phyloP scores from a whole-genome alignment of 495 filamentous ascomycete species.

The Elaphomyces granulatus region DNA sequence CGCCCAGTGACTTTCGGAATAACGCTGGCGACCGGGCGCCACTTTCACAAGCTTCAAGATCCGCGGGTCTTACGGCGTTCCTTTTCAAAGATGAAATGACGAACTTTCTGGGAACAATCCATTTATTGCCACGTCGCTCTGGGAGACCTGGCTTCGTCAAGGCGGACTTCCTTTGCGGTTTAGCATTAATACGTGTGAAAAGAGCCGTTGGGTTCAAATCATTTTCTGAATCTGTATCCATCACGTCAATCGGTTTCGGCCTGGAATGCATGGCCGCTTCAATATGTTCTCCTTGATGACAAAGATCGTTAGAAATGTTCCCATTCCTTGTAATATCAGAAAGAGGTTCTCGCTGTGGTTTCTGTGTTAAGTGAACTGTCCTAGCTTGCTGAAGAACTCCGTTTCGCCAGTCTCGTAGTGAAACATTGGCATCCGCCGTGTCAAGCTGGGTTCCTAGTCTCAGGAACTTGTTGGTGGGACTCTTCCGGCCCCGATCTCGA shows the following conservation, averaged over 20 bases:
- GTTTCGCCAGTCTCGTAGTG: slow-evolving; percentile 60
- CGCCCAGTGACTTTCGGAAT: slow-evolving; percentile 18
- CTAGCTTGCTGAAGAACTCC: slow-evolving; percentile 45
- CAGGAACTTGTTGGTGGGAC: slow-evolving; percentile 62
- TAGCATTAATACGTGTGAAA: background rate
- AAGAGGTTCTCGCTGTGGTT: slow-evolving; percentile 13
- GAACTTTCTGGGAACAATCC: slow-evolving; percentile 24
- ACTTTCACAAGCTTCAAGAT: slow-evolving; percentile 21
- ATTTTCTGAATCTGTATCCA: background rate
- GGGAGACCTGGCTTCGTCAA: slow-evolving; percentile 5
- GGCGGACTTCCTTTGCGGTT: background rate
- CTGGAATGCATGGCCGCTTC: background rate
- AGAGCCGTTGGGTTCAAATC: background rate
- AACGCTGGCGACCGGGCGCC: slow-evolving; percentile 7
- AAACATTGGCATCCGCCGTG: slow-evolving; percentile 55
- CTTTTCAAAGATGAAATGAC: slow-evolving; percentile 23
- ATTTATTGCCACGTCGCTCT: slow-evolving; percentile 19
- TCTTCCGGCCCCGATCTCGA: slow-evolving; percentile 51
- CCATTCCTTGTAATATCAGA: slow-evolving; percentile 9
- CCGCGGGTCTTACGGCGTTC: slow-evolving; percentile 23
- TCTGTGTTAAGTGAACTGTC: slow-evolving; percentile 11
- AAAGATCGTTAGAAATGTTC: slow-evolving; percentile 2
- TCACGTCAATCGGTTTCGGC: background rate
- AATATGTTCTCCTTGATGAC: slow-evolving; percentile 3
- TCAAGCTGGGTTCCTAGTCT: slow-evolving; percentile 54